Percentiles rank a stretch among this genome's conserved stretches.
These are phyloP conservation scores for Fagopyrum tataricum DNA, from an alignment of 148 eudicot species.

Conservation along the genomic window DNA sequence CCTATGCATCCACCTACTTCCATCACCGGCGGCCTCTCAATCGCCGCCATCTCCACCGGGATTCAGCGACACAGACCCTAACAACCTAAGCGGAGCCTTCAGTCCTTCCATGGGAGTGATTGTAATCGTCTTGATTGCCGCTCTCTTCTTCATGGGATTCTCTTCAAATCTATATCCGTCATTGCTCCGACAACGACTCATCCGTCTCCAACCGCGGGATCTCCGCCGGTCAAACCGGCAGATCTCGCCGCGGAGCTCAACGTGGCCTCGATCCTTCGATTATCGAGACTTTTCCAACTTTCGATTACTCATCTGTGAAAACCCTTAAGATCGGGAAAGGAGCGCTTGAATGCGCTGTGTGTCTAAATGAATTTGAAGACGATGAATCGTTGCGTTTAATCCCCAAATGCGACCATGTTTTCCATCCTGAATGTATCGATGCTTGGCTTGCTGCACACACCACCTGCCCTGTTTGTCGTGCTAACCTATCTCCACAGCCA, in stretches of 20 bases:
- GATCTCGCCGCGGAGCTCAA: conserved; percentile 19
- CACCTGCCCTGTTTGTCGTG: conserved; percentile 41
- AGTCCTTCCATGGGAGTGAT: conserved; percentile 57
- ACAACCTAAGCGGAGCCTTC: conserved; percentile 20
- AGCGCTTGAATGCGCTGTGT: conserved; percentile 54
- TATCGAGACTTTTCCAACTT: conserved; percentile 38
- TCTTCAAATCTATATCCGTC: conserved; percentile 71
- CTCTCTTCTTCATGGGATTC: conserved; percentile 64
- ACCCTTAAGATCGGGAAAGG: conserved; percentile 41
- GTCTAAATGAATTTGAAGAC: conserved; percentile 51
- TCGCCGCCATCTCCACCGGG: conserved; percentile 3
- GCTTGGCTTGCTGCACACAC: conserved; percentile 34
- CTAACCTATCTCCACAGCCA: conserved; percentile 24
- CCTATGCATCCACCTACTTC: conserved; percentile 15
- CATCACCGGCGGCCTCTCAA: conserved; percentile 14
- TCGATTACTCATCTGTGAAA: conserved; percentile 33
- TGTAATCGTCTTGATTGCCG: conserved; percentile 43
- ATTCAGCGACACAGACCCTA: not conserved
- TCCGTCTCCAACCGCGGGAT: conserved; percentile 7
- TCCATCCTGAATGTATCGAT: conserved; percentile 46
- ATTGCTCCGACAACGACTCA: conserved; percentile 29
- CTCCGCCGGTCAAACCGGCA: conserved; percentile 18
- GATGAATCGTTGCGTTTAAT: conserved; percentile 45
- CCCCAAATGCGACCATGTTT: conserved; percentile 52
- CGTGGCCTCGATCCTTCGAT: conserved; percentile 39